Percentiles rank a stretch among this genome's conserved stretches.
phyloP scores from a whole-genome alignment of 257 asterid genomes.

The Nicotiana benthamiana region DNA sequence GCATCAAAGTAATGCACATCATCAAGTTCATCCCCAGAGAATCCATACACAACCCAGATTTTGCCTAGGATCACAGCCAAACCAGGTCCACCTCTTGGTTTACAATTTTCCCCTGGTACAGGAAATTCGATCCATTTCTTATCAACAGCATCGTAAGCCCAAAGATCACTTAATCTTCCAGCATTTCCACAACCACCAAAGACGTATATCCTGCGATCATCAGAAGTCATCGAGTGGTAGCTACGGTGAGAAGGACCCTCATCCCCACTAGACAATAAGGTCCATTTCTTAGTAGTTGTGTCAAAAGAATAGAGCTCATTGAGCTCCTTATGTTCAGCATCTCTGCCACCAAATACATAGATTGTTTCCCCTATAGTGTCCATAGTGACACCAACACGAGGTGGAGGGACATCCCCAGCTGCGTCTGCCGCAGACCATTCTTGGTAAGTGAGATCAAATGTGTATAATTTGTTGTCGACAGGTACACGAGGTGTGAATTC shows the following conservation, averaged over 20 bases:
- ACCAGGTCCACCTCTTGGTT: conserved; percentile 90
- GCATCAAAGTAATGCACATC: conserved; percentile 70
- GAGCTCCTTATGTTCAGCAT: conserved; percentile 66
- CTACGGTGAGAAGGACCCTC: conserved; percentile 56
- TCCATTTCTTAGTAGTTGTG: conserved; percentile 53
- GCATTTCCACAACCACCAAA: conserved; percentile 84
- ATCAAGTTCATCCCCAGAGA: conserved; percentile 67
- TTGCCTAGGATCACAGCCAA: conserved; percentile 40
- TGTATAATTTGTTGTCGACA: conserved; percentile 61
- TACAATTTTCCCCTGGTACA: conserved; percentile 44
- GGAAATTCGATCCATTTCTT: conserved; percentile 51
- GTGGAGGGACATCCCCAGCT: conserved; percentile 65
- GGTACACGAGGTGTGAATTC: conserved; percentile 82
- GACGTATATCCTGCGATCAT: conserved; percentile 43
- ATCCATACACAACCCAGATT: conserved; percentile 92
- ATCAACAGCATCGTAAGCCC: conserved; percentile 62
- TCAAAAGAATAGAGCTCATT: conserved; percentile 50
- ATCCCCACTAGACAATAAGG: conserved; percentile 40
- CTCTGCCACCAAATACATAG: conserved; percentile 82
- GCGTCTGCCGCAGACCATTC: conserved; percentile 66
- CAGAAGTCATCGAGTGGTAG: conserved; percentile 81
- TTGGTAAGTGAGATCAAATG: conserved; percentile 45
- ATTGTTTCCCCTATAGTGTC: conserved; percentile 44
- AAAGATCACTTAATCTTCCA: conserved; percentile 70
- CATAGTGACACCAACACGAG: conserved; percentile 90